Evolutionary conservation across 257 asterid species (phyloP), one percentile per base, ranked within the genome.

Genomic region (Nicotiana knightiana): DNA sequence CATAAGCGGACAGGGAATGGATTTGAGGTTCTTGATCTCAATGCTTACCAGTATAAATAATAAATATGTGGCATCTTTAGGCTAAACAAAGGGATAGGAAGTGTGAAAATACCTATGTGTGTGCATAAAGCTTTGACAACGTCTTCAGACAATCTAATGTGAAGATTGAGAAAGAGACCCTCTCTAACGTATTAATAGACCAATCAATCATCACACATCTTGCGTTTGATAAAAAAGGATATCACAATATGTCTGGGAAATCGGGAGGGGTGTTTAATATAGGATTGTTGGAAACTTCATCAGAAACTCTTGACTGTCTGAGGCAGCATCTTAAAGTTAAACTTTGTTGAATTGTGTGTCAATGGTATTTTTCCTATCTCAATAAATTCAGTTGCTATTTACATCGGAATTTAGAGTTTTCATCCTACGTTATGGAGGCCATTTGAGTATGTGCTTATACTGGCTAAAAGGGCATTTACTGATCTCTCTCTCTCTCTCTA

Each of bases 271-370:
- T 12, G 61, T 46, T 68, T 21, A 46, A 71, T 71, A 46, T 71
- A 24, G 37, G 12, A 13, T 71, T 46, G 79, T 71, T 71, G 79
- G 37, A 58, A 71, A 71, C 24, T 46, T 71, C 16, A n/a, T 46
- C 57, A 70, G 57, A 68, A 18, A 21, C 58, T 70, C 58, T 70
- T 43, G 58, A 6, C 59, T 51, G 59, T 71, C 58, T 46, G 78
- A 71, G 78, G 51, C 61, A 71, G 37, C 61, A 71, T 46, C 18
- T 46, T 24, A 12, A 71, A 71, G 78, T 24, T 71, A 46, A 71
- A 58, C n/a, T 71, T 58, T 46, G 15, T 71, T 46, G 79, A 70
- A 43, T 71, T 71, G 79, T 71, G 79, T 24, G 61, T 71, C 10
- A 12, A 46, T 46, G 61, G 51, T 43, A 43, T 43, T 43, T 43